Evolutionary conservation across 495 filamentous ascomycete species (phyloP), one percentile per base, ranked within the genome.

Genomic region (Podospora conica): DNA sequence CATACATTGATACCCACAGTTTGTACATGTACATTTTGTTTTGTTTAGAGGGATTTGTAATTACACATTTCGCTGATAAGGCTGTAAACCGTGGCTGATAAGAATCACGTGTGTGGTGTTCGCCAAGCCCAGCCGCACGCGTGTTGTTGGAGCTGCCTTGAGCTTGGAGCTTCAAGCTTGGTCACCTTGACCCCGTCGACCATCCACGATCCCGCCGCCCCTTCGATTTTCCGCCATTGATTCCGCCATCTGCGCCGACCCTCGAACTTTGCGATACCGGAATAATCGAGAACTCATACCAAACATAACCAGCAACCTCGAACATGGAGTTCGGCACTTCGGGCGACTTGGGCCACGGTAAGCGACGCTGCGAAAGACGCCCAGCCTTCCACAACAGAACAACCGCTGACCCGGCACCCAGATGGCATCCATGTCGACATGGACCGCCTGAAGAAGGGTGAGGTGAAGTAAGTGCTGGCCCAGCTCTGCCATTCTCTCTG

Each of bases 351-450:
- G 90, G 84, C 68, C 88, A 91, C 85, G 90, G 90, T 90, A 70
- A 57, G 71, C 60, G 66, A 55, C 66, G 68, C 69, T 65, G 73
- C 66, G 71, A 66, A 63, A 59, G 66, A 53, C 33, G 63, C 27
- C 48, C 60, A 57, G 25, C 59, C n/a, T 62, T 23, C 25, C 15
- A 22, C 3, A 18, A 18, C 61, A 23, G 55, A 18, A 31, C 58
- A 18, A 27, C 28, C 2, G 60, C 68, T 74, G 53, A 70, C 29
- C 21, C 24, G 28, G 29, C 62, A 54, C 2, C 25, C 72, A 98
- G 95, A 98, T 93, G 95, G 95, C 74, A 97, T 98, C 75, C 95
- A 98, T 78, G 81, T 98, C 61, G 95, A 98, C 75, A 98, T 98
- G 95, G 90, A 97, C 69, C 90, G 94, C 71, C 68, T 78, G 71